A percentile compares a stretch with the other conserved stretches of the same genome.
Conservation (phyloP, 306 rosid species). For the Parietaria judaica region DNA sequence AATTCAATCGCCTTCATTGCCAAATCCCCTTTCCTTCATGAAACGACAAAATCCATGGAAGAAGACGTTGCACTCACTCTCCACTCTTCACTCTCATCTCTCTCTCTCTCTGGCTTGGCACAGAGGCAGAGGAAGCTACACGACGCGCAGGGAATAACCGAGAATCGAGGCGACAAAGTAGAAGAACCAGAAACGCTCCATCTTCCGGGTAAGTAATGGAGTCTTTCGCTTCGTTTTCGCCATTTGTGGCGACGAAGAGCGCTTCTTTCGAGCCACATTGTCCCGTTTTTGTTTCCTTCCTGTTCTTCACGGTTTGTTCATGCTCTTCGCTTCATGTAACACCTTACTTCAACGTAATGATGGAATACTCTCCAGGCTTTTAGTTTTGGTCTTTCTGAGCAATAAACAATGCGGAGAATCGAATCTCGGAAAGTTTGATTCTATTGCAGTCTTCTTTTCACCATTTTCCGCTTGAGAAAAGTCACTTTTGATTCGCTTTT, state of each 20-base stretch:
- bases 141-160: background rate
- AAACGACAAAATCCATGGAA: slow-evolving; percentile 22
- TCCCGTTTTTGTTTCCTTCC: no score
- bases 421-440: slow-evolving; percentile 35
- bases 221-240: background rate
- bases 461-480: slow-evolving; percentile 17
- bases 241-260: background rate
- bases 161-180: no score
- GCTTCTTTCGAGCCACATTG: no score
- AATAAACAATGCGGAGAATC: slow-evolving; percentile 21
- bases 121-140: background rate
- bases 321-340: no score
- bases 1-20: slow-evolving; percentile 14
- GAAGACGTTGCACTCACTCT: background rate
- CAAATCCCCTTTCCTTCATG: background rate
- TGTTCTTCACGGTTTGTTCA: background rate
- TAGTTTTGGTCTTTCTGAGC: slow-evolving; percentile 6
- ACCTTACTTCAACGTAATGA: background rate
- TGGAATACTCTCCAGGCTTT: slow-evolving; percentile 34
- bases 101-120: background rate
- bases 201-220: slow-evolving; percentile 16
- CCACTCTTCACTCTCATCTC: background rate
- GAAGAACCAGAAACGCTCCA: no score
- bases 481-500: slow-evolving; percentile 18
- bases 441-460: slow-evolving; percentile 22